phyloP scores from a whole-genome alignment of 73 alveolate genomes.

The Breviolum minutum region DNA sequence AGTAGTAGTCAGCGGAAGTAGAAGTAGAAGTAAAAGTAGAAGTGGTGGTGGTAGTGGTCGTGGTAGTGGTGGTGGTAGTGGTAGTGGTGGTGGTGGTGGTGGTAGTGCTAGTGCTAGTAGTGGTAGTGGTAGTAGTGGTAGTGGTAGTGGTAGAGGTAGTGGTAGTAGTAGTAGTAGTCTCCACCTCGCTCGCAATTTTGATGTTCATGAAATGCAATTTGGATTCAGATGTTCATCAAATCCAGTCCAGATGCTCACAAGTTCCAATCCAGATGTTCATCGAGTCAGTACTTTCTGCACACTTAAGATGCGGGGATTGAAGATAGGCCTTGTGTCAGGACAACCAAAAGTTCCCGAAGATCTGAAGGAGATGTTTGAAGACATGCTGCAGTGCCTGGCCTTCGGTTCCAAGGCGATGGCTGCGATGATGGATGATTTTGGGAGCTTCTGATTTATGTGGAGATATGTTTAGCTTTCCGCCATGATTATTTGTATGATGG shows the following conservation, averaged over 20 bases:
- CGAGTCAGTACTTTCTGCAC: background rate
- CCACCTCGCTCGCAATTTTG: background rate
- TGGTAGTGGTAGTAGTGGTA: too few species aligned
- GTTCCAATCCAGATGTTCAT: background rate
- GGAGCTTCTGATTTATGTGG: background rate
- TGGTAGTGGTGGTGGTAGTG: too few species aligned
- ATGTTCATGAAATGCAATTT: background rate
- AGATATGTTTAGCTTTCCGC: background rate
- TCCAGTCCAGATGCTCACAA: background rate
- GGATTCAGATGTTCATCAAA: background rate
- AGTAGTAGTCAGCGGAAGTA: too few species aligned
- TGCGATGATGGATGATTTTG: background rate
- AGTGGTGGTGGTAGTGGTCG: too few species aligned
- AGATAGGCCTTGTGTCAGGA: background rate
- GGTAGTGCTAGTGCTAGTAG: too few species aligned
- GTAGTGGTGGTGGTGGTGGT: too few species aligned
- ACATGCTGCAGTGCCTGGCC: background rate
- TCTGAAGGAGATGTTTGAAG: background rate
- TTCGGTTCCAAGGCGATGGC: constrained; percentile 18
- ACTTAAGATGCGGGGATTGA: background rate
- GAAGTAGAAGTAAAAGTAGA: too few species aligned
- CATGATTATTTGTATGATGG: background rate
- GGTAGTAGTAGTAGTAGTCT: too few species aligned
- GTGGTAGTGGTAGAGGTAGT: too few species aligned
- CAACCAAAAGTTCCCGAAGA: background rate